Evolutionary conservation across 495 filamentous ascomycete species (phyloP), one percentile per base, ranked within the genome.

Genomic region (Achaetomiella virescens): DNA sequence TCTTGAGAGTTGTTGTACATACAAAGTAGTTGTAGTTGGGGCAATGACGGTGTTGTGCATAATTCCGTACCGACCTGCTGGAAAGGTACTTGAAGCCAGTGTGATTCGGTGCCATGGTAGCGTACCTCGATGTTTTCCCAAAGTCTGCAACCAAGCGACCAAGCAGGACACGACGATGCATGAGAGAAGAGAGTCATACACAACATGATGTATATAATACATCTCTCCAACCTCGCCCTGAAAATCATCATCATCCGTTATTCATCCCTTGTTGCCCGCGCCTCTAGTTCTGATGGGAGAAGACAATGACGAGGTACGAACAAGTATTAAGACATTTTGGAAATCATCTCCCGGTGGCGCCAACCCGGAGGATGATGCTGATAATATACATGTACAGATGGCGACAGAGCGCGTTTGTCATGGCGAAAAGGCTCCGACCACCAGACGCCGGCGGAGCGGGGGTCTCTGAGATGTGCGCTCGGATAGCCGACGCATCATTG

Each of bases 121-220:
- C n/a, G n/a, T n/a, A n/a, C n/a, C n/a, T n/a, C n/a, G n/a, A n/a
- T n/a, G n/a, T n/a, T n/a, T n/a, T n/a, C n/a, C n/a, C 27, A 31
- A 31, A 31, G 27, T 9, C 36, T 15, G 12, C 36, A 38, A 38
- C 3, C 36, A 38, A n/a, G 31, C 31, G 6, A 33, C 6, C 36
- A 38, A 38, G 15, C n/a, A n/a, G n/a, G n/a, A n/a, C n/a, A 3
- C 11, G 14, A 38, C 36, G 15, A n/a, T 3, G 15, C 11, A 20
- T 24, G 31, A 31, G 52, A 54, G 52, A 38, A 36, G 41, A 45
- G 52, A 45, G 31, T 38, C 42, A 38, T 45, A 15, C n/a, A n/a
- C n/a, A 22, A 22, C 27, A 44, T 53, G 31, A 45, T 44, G 36
- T 44, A 53, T 18, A 24, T n/a, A n/a, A n/a, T n/a, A 38, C 41